A percentile compares a stretch with the other conserved stretches of the same genome.
phyloP scores from a whole-genome alignment of 2,329 filamentous ascomycete species.

The Sphaerostilbella broomeana region DNA sequence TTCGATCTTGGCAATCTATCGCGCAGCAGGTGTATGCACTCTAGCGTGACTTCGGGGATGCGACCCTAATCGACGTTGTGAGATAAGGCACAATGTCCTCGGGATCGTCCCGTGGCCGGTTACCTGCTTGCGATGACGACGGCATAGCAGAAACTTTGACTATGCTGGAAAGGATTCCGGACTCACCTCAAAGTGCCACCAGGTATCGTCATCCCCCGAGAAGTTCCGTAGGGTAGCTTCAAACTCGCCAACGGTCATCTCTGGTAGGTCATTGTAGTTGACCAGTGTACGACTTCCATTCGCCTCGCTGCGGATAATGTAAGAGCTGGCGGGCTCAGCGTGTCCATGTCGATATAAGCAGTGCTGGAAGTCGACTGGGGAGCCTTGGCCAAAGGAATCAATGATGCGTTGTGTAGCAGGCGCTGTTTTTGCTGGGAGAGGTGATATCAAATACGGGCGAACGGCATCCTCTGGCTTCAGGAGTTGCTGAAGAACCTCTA shows the following conservation, averaged over 20 bases:
- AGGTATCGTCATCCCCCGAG: conserved; percentile 34
- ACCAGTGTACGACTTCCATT: conserved; percentile 62
- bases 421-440: conserved; percentile 48
- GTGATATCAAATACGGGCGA: conserved; percentile 40
- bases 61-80: conserved; percentile 44
- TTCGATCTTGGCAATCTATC: conserved; percentile 34
- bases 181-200: conserved; percentile 68
- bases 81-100: conserved; percentile 5
- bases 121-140: not conserved
- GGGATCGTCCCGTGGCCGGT: conserved; percentile 2
- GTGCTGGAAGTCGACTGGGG: conserved; percentile 41
- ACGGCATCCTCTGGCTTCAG: conserved; percentile 27
- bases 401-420: conserved; percentile 45
- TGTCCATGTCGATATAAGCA: conserved; percentile 54
- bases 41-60: conserved; percentile 52
- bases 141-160: too few relatives aligned
- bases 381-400: conserved; percentile 42
- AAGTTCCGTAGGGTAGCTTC: conserved; percentile 34
- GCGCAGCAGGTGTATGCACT: conserved; percentile 53
- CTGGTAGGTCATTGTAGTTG: conserved; percentile 60
- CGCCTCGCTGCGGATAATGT: conserved; percentile 56
- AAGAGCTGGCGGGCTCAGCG: conserved; percentile 57
- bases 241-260: conserved; percentile 62
- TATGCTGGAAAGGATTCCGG: not conserved
- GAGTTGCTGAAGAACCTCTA: conserved; percentile 64